Evolutionary conservation across 2,329 filamentous ascomycete species (phyloP).

Genomic region (Curvularia lunata): DNA sequence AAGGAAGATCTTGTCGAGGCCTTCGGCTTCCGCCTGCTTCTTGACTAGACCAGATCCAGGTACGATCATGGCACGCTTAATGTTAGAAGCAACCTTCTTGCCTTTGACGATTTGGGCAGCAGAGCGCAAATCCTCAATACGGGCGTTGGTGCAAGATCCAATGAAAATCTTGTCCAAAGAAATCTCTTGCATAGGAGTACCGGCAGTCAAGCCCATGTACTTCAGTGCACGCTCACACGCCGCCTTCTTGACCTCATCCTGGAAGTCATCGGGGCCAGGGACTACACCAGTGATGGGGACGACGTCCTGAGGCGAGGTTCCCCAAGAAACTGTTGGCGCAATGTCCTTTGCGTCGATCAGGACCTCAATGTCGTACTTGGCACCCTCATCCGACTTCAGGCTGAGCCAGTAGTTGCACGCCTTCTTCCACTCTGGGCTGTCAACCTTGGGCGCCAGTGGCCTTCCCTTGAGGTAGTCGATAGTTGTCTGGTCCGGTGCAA

Average conservation of each 20-base stretch:
- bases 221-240: constrained; percentile 82
- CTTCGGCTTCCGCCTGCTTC: constrained; percentile 86
- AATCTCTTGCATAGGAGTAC: constrained; percentile 92
- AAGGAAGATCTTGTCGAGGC: constrained; percentile 87
- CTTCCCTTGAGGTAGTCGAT: constrained; percentile 94
- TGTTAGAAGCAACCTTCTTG: constrained; percentile 82
- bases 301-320: constrained; percentile 94
- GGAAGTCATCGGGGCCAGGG: constrained; percentile 86
- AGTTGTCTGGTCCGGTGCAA: constrained; percentile 91
- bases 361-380: constrained; percentile 88
- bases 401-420: constrained; percentile 87
- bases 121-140: constrained; percentile 92
- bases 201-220: constrained; percentile 92
- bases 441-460: constrained; percentile 83
- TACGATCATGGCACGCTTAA: constrained; percentile 95
- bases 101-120: constrained; percentile 87
- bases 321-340: constrained; percentile 92
- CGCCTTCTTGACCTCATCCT: constrained; percentile 78
- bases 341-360: constrained; percentile 94
- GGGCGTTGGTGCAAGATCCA: constrained; percentile 95
- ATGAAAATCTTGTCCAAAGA: constrained; percentile 95
- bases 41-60: constrained; percentile 95
- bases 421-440: constrained; percentile 87
- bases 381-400: constrained; percentile 83
- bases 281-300: constrained; percentile 92